Conservation (phyloP, 1,284 basidiomycete species). For the Ceratobasidium sp. region DNA sequence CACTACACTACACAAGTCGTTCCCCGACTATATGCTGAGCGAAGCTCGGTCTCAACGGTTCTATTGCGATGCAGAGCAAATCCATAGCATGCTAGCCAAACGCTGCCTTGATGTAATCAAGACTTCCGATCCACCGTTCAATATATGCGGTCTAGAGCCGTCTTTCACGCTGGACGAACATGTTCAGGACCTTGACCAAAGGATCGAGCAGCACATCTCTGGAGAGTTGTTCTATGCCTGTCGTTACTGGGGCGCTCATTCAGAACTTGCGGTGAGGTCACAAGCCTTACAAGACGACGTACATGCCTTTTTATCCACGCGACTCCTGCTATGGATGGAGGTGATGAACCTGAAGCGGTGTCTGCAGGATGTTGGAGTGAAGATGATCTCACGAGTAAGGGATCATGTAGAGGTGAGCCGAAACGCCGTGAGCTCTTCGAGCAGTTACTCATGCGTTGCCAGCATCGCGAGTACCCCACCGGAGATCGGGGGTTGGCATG, state of each 20-base stretch:
- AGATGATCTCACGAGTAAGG: not conserved
- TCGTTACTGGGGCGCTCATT: not conserved
- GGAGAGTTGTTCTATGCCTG: not conserved
- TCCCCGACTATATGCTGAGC: conserved; percentile 11
- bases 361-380: not conserved
- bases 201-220: not conserved
- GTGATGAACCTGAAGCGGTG: not conserved
- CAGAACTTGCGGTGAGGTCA: not conserved
- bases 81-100: not conserved
- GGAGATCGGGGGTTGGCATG: not conserved
- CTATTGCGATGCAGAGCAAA: not conserved
- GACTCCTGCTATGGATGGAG: not conserved
- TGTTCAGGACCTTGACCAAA: not conserved
- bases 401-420: not conserved
- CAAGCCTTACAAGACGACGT: not conserved
- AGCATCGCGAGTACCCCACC: not conserved
- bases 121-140: not conserved
- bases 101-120: conserved; percentile 7
- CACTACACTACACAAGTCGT: conserved; percentile 18
- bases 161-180: not conserved
- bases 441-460: not conserved
- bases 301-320: not conserved
- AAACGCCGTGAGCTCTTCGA: not conserved
- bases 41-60: not conserved
- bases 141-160: not conserved